Base-by-base conservation (phyloP, 2,329 filamentous ascomycete species). In the Ceratocystis colombiana region DNA sequence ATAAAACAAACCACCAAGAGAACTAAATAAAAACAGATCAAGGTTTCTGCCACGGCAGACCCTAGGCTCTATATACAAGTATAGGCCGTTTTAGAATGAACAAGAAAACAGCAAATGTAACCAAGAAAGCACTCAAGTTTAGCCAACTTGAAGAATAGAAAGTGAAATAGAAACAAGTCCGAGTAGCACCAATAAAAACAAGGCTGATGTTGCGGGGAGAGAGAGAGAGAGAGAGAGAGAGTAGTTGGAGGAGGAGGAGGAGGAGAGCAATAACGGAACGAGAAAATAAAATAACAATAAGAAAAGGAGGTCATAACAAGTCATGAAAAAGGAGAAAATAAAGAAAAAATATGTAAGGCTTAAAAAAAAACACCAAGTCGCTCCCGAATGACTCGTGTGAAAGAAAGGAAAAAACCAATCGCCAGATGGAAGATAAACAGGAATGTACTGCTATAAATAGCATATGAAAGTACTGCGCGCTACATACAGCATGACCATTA, bases 81-180 rank as follows among this genome's bases (percentile, higher is more conserved):
- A 37, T 59, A 59, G 55, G 55, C 55, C 55, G 17, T 59, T 59
- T 59, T 59, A 37, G 33, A 41, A 59, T 59, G 28, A 37, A 59
- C 55, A 59, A 59, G n/a, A 37, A 12, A 59, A n/a, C 15, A 37
- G 33, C 55, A 59, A 59, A 8, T 33, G 17, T 37, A 59, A 33
- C 55, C 55, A 37, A 59, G 17, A 37, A 15, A 59, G 30, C 28
- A 59, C 25, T 37, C 55, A 59, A 17, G 17, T 30, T n/a, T 33
- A 37, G 37, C 10, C 28, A 59, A 59, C 55, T 37, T 59, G 55
- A 17, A 63, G 3, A 15, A 46, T 7, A 45, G 25, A 61, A n/a
- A 33, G n/a, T 6, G 37, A 22, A 12, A 8, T 25, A 25, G 20
- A 53, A 25, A 25, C 25, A 48, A 22, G 17, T 8, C 20, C n/a